A percentile compares a stretch with the other conserved stretches of the same genome.
phyloP scores from a whole-genome alignment of 768 basidiomycete genomes.

The Mycena leptocephala region DNA sequence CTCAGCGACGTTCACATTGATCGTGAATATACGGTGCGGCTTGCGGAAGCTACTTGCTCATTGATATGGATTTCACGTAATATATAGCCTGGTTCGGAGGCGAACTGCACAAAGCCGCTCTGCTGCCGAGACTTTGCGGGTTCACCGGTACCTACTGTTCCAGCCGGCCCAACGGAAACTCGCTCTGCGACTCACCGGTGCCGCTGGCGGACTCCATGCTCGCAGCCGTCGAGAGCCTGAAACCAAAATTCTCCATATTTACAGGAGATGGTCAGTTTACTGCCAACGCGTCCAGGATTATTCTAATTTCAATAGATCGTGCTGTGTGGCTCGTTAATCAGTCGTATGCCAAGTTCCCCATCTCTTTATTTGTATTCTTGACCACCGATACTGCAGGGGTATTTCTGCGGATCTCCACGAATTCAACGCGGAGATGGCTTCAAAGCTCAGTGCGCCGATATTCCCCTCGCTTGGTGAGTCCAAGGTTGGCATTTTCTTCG shows the following conservation, averaged over 20 bases:
- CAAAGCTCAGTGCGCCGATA: slow-evolving; percentile 43
- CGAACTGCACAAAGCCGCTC: slow-evolving; percentile 54
- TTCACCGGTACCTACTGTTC: slow-evolving; percentile 38
- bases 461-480: slow-evolving; percentile 47
- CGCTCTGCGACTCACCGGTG: slow-evolving; percentile 54
- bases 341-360: too few species aligned
- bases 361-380: too few species aligned
- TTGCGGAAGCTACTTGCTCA: accelerated
- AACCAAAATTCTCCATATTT: slow-evolving; percentile 52
- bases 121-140: slow-evolving; percentile 54
- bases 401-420: slow-evolving; percentile 46
- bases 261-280: slow-evolving; percentile 62
- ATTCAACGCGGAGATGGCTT: slow-evolving; percentile 47
- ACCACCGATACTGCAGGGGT: slow-evolving; percentile 31
- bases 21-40: slow-evolving; percentile 49
- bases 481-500: background rate
- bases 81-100: slow-evolving; percentile 38
- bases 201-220: slow-evolving; percentile 56
- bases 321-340: slow-evolving; percentile 48
- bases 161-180: slow-evolving; percentile 51
- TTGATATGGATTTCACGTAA: background rate
- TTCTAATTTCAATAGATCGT: too few species aligned
- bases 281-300: too few species aligned
- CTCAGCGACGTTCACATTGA: slow-evolving; percentile 60
- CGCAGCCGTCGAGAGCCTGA: slow-evolving; percentile 44